Evolutionary conservation across 23 red algal species (phyloP), one percentile per base, ranked within the genome.

Genomic region (Gracilaria domingensis): DNA sequence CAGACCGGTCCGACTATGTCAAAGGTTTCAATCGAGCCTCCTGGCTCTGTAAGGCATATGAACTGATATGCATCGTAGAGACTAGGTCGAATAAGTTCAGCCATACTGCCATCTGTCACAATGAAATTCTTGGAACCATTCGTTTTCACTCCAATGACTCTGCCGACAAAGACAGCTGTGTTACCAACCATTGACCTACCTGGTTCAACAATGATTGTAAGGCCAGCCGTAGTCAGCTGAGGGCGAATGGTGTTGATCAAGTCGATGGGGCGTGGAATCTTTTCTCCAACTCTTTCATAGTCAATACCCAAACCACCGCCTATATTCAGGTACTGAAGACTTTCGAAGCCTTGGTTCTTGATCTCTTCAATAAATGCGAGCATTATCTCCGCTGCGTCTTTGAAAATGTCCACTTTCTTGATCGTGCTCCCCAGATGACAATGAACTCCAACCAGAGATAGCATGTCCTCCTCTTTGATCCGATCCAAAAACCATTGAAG

Each of bases 221-320:
- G 79, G 35, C 81, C 72, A 18, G 86, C 71, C 32, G 40, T 88
- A 11, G 45, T 42, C 8, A 98, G 86, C 74, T 92, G 62, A 49
- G 93, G 91, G 8, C 96, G 96, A 56, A 98, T 95, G 18, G 93
- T 90, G 71, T 85, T 89, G 79, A 98, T 93, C 28, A 98, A 75
- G 60, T 98, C 96, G 24, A 85, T 77, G 18, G 96, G 96, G 9
- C 81, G 84, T 8, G 96, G 96, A 45, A 98, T 95, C 18, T 88
- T 37, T 37, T 95, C 92, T 36, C 91, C 96, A 35, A 87, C 40
- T 32, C 91, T 62, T 85, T 95, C 91, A 45, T 98, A 98, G 47
- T 98, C 96, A 80, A 98, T 98, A 50, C 96, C 96, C 20, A 98
- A 84, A 70, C 96, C 96, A 33, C 96, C 96, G 33, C 96, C 96